Percentiles rank a stretch among this genome's conserved stretches.
Evolutionary conservation across 148 eudicot species (phyloP).

Genomic region (Rhododendron henanense): DNA sequence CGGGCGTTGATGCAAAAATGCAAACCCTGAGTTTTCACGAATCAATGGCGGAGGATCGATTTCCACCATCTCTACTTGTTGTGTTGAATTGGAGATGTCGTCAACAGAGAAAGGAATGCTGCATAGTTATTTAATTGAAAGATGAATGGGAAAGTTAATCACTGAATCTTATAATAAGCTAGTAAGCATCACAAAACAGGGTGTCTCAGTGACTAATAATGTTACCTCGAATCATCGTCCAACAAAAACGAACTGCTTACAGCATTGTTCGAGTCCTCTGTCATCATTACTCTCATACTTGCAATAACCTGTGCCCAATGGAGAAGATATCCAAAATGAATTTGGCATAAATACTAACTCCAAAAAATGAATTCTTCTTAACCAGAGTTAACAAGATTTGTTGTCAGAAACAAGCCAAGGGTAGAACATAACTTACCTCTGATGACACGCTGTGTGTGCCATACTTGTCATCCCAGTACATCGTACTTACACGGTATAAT

Average conservation of each 20-base stretch:
- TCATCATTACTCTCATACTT: conserved; percentile 93
- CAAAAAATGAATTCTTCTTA: not conserved
- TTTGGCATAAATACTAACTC: not conserved
- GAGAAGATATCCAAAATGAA: not conserved
- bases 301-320: conserved; percentile 64
- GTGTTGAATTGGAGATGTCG: conserved; percentile 81
- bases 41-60: conserved; percentile 82
- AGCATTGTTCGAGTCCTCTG: conserved; percentile 88
- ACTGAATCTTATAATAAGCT: not conserved
- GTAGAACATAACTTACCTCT: conserved; percentile 64
- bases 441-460: conserved; percentile 84
- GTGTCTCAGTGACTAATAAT: not conserved
- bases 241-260: conserved; percentile 90
- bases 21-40: conserved; percentile 84
- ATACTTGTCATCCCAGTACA: conserved; percentile 99
- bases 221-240: conserved; percentile 91
- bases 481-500: conserved; percentile 88
- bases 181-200: conserved; percentile 16
- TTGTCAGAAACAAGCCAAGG: not conserved
- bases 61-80: conserved; percentile 57
- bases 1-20: conserved; percentile 62
- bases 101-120: conserved; percentile 96
- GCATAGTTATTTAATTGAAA: conserved; percentile 18
- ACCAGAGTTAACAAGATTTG: not conserved
- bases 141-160: not conserved